A percentile compares a stretch with the other conserved stretches of the same genome.
Evolutionary conservation across 1,139 yeast species (phyloP).

Genomic region (Lodderomyces pseudojiufengensis): DNA sequence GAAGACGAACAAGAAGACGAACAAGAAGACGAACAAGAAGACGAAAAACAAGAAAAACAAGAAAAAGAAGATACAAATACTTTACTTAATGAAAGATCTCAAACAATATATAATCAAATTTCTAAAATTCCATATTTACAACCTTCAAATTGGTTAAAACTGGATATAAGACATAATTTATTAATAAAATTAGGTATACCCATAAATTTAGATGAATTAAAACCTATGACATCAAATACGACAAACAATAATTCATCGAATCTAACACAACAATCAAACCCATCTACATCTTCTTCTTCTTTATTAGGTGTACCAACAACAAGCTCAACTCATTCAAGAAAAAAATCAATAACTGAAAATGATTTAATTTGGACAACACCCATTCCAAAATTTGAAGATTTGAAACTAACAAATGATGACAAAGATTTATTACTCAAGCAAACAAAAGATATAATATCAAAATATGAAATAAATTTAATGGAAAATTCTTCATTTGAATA

Average conservation of each 20-base stretch:
- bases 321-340: conserved; percentile 9
- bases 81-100: conserved; percentile 26
- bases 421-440: conserved; percentile 16
- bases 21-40: no score
- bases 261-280: conserved; percentile 3
- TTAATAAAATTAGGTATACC: conserved; percentile 59
- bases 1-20: neutral
- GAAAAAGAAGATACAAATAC: neutral
- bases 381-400: conserved; percentile 24
- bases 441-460: conserved; percentile 27
- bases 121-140: conserved; percentile 40
- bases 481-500: conserved; percentile 30
- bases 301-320: neutral
- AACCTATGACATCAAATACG: conserved; percentile 3
- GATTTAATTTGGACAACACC: conserved; percentile 33
- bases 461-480: conserved; percentile 35
- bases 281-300: conserved; percentile 1
- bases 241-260: no score
- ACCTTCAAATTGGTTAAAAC: conserved; percentile 57
- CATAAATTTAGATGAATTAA: conserved; percentile 51
- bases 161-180: conserved; percentile 54
- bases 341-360: conserved; percentile 23
- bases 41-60: no score
- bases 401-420: conserved; percentile 21
- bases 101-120: conserved; percentile 30